A percentile compares a stretch with the other conserved stretches of the same genome.
phyloP scores from a whole-genome alignment of 2,329 filamentous ascomycete species.

The Thelonectria rubi region DNA sequence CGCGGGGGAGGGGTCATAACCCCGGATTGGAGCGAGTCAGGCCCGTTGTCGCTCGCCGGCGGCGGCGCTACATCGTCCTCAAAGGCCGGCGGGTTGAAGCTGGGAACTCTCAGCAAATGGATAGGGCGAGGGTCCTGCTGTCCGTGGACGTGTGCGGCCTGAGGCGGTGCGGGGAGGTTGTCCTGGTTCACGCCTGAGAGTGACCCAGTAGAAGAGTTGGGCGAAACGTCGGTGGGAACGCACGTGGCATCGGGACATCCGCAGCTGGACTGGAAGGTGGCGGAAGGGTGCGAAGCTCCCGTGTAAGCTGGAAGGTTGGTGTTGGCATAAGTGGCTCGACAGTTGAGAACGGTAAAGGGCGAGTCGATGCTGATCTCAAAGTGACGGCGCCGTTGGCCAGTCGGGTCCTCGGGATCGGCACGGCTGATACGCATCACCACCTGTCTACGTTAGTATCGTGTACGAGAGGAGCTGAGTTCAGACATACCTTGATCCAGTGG shows the following conservation, averaged over 20 bases:
- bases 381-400: conserved; percentile 77
- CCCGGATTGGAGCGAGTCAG: conserved; percentile 33
- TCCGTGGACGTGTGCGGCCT: conserved; percentile 59
- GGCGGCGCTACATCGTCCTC: conserved; percentile 70
- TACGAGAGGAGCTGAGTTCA: neutral
- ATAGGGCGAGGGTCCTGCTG: conserved; percentile 72
- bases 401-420: conserved; percentile 78
- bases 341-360: conserved; percentile 91
- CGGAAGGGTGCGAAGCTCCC: conserved; percentile 59
- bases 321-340: conserved; percentile 91
- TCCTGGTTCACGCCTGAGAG: conserved; percentile 53
- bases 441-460: conserved; percentile 53
- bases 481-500: conserved; percentile 90
- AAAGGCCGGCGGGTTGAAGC: conserved; percentile 88
- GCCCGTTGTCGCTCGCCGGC: conserved; percentile 43
- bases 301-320: conserved; percentile 84
- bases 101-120: conserved; percentile 83
- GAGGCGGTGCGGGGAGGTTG: conserved; percentile 59
- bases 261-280: conserved; percentile 57
- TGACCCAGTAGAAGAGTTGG: conserved; percentile 67
- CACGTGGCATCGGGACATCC: conserved; percentile 65
- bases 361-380: conserved; percentile 98
- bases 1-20: conserved; percentile 83
- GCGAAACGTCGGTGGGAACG: conserved; percentile 68
- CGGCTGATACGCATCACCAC: conserved; percentile 93